These are phyloP conservation scores for Stachybotrys chlorohalonatus DNA, from an alignment of 2,329 filamentous ascomycete genomes.

Conservation along the genomic window DNA sequence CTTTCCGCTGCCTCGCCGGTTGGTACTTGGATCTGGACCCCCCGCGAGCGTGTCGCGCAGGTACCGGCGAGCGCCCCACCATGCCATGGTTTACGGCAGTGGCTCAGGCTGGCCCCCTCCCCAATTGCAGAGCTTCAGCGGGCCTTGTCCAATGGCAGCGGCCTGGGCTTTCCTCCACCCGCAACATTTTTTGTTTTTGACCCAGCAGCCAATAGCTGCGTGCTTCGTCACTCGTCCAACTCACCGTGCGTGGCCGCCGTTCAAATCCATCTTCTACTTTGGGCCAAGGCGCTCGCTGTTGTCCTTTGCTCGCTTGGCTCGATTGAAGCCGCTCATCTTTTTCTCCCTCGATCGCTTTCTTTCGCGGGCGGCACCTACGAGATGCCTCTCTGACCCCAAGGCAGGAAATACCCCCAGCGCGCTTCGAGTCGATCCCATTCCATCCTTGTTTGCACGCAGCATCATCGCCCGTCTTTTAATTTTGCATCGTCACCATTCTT, in stretches of 20 bases:
- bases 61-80: not conserved
- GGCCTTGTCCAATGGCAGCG: not conserved
- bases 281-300: not conserved
- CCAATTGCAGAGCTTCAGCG: too few species aligned
- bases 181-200: conserved; percentile 16
- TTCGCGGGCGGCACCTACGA: not conserved
- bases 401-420: too few species aligned
- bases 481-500: not conserved
- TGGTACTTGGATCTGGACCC: not conserved
- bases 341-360: not conserved
- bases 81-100: not conserved
- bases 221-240: conserved; percentile 10
- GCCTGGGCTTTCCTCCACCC: not conserved
- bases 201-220: conserved; percentile 16
- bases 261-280: conserved; percentile 3
- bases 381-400: not conserved
- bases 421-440: not conserved
- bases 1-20: not conserved
- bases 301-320: not conserved
- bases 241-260: not conserved
- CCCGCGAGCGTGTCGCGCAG: not conserved
- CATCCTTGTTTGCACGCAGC: not conserved
- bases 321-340: not conserved
- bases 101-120: too few species aligned
- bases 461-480: not conserved